These are phyloP conservation scores for Epichloe brachyelytri DNA, from an alignment of 2,329 filamentous ascomycete species.

Conservation along the genomic window DNA sequence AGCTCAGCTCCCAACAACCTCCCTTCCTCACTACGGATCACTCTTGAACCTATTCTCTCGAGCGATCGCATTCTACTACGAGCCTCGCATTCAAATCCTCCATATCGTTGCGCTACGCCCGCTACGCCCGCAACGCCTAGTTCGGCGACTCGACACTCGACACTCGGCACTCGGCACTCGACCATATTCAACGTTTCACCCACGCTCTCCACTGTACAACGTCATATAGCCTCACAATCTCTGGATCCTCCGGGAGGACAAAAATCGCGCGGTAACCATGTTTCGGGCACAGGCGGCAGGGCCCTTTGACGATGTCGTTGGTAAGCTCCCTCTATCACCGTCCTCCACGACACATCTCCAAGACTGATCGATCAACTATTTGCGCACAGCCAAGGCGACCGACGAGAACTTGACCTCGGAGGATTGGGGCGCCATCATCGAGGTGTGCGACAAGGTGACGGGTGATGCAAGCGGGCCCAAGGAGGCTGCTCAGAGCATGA, in stretches of 20 bases:
- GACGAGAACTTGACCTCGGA: conserved; percentile 93
- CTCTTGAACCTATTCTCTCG: no score
- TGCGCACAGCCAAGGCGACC: conserved; percentile 55
- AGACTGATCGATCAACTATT: not conserved
- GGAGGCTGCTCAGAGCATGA: conserved; percentile 78
- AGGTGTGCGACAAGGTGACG: conserved; percentile 48
- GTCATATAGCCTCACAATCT: conserved; percentile 3
- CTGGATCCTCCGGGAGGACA: no score
- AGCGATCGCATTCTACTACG: no score
- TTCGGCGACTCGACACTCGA: no score
- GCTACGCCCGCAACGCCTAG: no score
- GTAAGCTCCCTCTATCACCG: conserved; percentile 25
- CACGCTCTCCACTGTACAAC: not conserved
- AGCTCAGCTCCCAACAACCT: no score
- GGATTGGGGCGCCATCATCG: conserved; percentile 53
- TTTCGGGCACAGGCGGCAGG: conserved; percentile 44
- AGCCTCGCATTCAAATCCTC: no score
- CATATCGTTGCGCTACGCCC: no score
- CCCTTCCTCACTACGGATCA: no score
- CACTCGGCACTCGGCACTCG: no score
- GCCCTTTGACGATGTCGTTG: conserved; percentile 47
- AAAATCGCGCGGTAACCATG: conserved; percentile 27
- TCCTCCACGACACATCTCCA: not conserved
- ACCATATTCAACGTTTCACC: not conserved
- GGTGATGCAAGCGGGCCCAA: conserved; percentile 50